Conservation (phyloP, 371 early-diverging fungal species). For the Dichotomocladium elegans region DNA sequence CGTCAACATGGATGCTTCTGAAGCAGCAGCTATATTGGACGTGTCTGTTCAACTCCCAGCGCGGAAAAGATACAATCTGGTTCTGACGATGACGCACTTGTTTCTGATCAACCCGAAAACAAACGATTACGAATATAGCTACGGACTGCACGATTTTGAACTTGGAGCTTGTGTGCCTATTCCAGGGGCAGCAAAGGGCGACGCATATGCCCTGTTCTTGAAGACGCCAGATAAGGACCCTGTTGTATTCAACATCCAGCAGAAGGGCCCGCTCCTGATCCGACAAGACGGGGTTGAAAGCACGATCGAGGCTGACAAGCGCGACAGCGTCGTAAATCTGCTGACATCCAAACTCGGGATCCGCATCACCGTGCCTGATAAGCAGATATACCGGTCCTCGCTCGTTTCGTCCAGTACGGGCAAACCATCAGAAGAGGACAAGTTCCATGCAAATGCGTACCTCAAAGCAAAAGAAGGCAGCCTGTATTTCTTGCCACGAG, state of each 20-base stretch:
- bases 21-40: constrained; percentile 15
- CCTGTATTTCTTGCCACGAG: constrained; percentile 50
- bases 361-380: constrained; percentile 23
- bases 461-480: constrained; percentile 46
- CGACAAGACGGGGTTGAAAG: background rate
- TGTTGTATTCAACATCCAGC: constrained; percentile 37
- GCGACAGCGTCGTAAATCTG: too few relatives aligned
- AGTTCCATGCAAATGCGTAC: constrained; percentile 27
- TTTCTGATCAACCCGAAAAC: constrained; percentile 20
- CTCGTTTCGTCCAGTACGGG: constrained; percentile 27
- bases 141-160: constrained; percentile 16
- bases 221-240: constrained; percentile 22
- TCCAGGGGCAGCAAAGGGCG: constrained; percentile 37
- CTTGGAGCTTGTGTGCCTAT: constrained; percentile 41
- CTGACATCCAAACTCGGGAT: too few relatives aligned
- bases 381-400: constrained; percentile 13
- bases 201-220: constrained; percentile 32
- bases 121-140: constrained; percentile 17
- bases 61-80: constrained; percentile 32
- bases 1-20: constrained; percentile 1
- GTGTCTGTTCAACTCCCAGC: constrained; percentile 33
- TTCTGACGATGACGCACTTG: constrained; percentile 21
- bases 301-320: background rate
- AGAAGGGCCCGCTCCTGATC: constrained; percentile 20
- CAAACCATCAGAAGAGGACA: constrained; percentile 4